Evolutionary conservation across 805 yeast genomes (phyloP).

Genomic region (Clavispora phyllophila): DNA sequence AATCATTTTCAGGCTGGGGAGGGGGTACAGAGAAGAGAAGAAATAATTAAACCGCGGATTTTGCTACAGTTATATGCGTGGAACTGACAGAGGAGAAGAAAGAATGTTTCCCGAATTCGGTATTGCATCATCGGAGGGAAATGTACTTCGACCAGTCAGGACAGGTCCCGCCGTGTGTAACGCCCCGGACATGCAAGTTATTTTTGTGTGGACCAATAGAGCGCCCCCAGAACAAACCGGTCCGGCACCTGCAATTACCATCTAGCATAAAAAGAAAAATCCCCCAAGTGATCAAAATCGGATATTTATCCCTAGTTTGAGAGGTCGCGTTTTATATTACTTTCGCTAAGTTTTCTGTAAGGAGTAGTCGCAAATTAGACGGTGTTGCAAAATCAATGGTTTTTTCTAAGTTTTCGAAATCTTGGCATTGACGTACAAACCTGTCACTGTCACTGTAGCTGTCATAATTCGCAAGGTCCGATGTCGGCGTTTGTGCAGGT

Average conservation of each 20-base stretch:
- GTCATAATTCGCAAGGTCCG: neutral
- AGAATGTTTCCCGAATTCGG: neutral
- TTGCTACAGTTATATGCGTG: neutral
- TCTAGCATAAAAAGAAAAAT: neutral
- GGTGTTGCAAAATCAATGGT: too few relatives aligned
- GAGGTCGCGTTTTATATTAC: too few relatives aligned
- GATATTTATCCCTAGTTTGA: too few relatives aligned
- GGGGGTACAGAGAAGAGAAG: neutral
- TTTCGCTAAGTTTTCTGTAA: too few relatives aligned
- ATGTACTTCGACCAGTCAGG: neutral
- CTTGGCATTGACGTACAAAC: neutral
- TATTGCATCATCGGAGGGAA: neutral
- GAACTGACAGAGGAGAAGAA: too few relatives aligned
- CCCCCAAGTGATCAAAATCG: neutral
- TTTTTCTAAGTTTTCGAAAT: too few relatives aligned
- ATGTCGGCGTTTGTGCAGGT: neutral
- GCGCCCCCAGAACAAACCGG: neutral
- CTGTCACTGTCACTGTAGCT: neutral
- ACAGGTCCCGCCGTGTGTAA: neutral
- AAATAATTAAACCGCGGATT: neutral
- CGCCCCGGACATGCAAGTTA: neutral
- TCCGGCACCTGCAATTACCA: neutral
- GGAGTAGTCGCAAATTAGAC: too few relatives aligned
- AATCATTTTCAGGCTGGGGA: constrained; percentile 27
- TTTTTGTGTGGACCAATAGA: neutral